Conservation (phyloP, 441 rosid genomes). For the Croton setiger region DNA sequence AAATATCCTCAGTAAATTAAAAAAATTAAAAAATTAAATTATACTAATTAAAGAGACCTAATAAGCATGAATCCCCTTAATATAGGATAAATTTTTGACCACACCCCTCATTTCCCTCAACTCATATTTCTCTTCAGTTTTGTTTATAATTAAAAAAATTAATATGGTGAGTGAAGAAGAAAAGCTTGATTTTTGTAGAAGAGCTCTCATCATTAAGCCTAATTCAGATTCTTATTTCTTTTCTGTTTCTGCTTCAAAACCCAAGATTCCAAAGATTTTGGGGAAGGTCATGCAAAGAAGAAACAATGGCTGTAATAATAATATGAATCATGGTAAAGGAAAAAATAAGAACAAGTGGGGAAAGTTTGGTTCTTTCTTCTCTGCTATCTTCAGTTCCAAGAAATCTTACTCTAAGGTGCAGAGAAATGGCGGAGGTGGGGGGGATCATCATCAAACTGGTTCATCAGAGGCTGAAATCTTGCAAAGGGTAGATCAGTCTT, state of each 20-base stretch:
- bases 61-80: conserved; percentile 1
- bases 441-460: background rate
- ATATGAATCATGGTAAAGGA: conserved; percentile 4
- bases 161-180: background rate
- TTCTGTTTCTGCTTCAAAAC: conserved; percentile 14
- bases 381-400: conserved; percentile 29
- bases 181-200: background rate
- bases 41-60: background rate
- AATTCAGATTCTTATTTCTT: conserved; percentile 13
- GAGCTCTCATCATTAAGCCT: background rate
- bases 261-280: conserved; percentile 23
- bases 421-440: background rate
- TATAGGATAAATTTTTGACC: background rate
- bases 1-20: too few species aligned
- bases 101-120: conserved; percentile 16
- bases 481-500: background rate
- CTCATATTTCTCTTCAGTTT: conserved; percentile 1
- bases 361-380: conserved; percentile 31
- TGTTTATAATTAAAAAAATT: background rate
- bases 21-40: too few species aligned
- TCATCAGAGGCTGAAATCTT: background rate
- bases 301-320: background rate
- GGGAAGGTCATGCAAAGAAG: conserved; percentile 29
- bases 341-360: conserved; percentile 17
- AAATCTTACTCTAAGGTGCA: conserved; percentile 11